Conservation (phyloP, 2,329 filamentous ascomycete species). For the Alternaria arbusti region DNA sequence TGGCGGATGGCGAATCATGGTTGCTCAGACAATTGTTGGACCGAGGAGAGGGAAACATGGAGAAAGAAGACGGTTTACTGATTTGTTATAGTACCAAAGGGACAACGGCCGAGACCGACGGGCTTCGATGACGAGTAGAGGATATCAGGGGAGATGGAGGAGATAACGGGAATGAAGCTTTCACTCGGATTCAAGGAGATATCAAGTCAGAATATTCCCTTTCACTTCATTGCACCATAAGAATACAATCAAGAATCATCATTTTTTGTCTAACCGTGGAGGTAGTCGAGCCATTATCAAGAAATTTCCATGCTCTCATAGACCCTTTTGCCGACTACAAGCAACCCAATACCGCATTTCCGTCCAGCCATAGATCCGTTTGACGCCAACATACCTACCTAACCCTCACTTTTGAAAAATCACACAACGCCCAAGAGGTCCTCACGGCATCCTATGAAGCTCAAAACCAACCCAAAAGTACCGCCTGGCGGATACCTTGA, state of each 20-base stretch:
- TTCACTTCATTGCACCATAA: neutral
- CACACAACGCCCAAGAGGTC: neutral
- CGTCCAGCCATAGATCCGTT: neutral
- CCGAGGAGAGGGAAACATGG: neutral
- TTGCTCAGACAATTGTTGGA: neutral
- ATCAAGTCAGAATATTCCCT: neutral
- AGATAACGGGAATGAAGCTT: neutral
- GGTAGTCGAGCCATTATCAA: neutral
- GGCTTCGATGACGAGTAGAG: conserved; percentile 54
- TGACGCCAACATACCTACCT: conserved; percentile 1
- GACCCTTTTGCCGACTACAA: neutral
- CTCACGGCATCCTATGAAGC: neutral
- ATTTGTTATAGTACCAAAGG: conserved; percentile 52
- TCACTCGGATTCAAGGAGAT: neutral
- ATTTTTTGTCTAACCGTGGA: conserved; percentile 3
- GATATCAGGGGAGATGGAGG: neutral
- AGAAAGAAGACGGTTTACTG: neutral
- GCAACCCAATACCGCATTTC: neutral
- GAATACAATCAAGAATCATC: neutral
- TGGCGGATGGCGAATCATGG: conserved; percentile 26
- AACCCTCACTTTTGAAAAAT: neutral
- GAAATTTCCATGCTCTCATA: neutral
- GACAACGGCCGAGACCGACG: conserved; percentile 52
- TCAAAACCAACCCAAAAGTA: neutral
- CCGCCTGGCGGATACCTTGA: neutral